These are phyloP conservation scores for Lecanicillium sp. DNA, from an alignment of 2,329 filamentous ascomycete species.

Conservation along the genomic window DNA sequence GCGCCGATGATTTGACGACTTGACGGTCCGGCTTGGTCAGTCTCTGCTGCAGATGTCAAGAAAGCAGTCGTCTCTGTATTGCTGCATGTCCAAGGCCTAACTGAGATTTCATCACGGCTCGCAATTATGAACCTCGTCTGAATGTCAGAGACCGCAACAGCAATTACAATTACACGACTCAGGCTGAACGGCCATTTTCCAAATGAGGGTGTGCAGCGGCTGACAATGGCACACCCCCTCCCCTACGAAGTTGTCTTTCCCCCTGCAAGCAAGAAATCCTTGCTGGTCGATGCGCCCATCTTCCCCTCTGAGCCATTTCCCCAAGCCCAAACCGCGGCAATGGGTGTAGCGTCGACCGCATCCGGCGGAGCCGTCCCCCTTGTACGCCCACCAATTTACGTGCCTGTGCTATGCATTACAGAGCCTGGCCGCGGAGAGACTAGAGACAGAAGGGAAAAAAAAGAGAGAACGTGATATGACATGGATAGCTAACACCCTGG, in stretches of 20 bases:
- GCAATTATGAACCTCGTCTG: too few species aligned
- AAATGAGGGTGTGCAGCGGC: slow-evolving; percentile 8
- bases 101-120: too few species aligned
- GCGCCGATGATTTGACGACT: too few species aligned
- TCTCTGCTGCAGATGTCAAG: too few species aligned
- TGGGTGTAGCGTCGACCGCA: slow-evolving; percentile 6
- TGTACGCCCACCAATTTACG: not conserved
- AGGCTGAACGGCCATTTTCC: slow-evolving; percentile 5
- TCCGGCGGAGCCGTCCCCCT: not conserved
- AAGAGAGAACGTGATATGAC: not conserved
- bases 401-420: slow-evolving; percentile 6
- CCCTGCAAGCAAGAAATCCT: slow-evolving; percentile 4
- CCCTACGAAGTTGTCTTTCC: too few species aligned
- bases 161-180: too few species aligned
- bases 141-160: too few species aligned
- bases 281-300: not conserved
- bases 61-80: too few species aligned
- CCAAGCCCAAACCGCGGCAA: not conserved
- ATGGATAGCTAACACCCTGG: too few species aligned
- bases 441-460: not conserved
- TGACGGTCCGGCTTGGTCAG: not conserved
- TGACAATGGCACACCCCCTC: not conserved
- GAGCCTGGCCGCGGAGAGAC: not conserved
- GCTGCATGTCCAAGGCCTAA: too few species aligned
- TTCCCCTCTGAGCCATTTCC: too few species aligned